These are phyloP conservation scores for Clonostachys rosea DNA, from an alignment of 2,329 filamentous ascomycete genomes.

Conservation along the genomic window DNA sequence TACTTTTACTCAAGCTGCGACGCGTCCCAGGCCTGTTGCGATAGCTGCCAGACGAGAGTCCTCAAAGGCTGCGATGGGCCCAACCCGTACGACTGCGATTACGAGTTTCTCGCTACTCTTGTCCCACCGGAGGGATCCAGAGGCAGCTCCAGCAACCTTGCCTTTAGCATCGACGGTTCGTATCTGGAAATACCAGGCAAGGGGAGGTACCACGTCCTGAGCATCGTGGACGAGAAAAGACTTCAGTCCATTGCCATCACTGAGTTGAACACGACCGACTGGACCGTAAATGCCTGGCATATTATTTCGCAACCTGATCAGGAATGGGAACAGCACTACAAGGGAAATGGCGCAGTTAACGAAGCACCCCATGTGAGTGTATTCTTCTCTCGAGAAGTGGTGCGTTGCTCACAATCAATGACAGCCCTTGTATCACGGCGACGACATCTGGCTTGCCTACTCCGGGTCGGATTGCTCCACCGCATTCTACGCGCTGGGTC, in stretches of 20 bases:
- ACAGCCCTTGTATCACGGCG: constrained; percentile 40
- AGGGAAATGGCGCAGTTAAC: not conserved
- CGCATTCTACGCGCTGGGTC: constrained; percentile 44
- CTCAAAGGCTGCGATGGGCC: not conserved
- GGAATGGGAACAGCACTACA: constrained; percentile 39
- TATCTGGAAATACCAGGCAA: constrained; percentile 31
- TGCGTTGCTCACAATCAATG: constrained; percentile 12
- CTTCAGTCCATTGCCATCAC: not conserved
- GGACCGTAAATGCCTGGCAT: constrained; percentile 20
- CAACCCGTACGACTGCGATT: not conserved
- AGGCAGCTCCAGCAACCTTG: not conserved
- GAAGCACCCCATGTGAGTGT: not conserved
- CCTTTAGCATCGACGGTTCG: not conserved
- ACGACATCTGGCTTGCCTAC: constrained; percentile 45
- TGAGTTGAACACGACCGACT: constrained; percentile 12
- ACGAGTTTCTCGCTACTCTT: not conserved
- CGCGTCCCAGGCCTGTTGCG: constrained; percentile 24
- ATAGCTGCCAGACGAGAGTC: constrained; percentile 21
- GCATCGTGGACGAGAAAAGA: not conserved
- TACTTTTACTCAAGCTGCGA: constrained; percentile 33
- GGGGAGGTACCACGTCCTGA: constrained; percentile 42
- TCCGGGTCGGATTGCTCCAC: constrained; percentile 55
- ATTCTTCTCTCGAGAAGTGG: too few relatives aligned
- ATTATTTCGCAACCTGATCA: constrained; percentile 46
- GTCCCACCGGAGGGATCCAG: not conserved